Evolutionary conservation across 1,139 yeast genomes (phyloP), one percentile per base, ranked within the genome.

Genomic region (Magnusiomyces clavatus): DNA sequence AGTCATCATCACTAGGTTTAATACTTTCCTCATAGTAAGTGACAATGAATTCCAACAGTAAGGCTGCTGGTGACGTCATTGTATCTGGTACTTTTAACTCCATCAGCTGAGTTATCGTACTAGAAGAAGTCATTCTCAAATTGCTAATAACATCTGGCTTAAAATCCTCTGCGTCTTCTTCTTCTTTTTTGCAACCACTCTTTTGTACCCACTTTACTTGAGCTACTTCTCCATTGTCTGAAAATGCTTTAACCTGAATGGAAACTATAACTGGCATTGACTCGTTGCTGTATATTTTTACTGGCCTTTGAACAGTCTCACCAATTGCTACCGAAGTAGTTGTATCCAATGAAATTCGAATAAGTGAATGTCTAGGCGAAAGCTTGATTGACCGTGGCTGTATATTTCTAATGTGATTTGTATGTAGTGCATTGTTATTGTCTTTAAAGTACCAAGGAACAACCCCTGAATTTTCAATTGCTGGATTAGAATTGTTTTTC

Each of bases 351-450:
- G 57, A 48, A 8, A 63, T 50, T 29, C 50, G 54, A 39, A 64
- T 52, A 19, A 58, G 57, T 2, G 69, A 62, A 1, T 68, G 68
- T 34, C 69, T 56, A 2, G 68, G 69, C 5, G 57, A 55, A 3
- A 64, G 56, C n/a, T 54, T 51, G 1, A 55, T 54, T 17, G 19
- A 48, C n/a, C 43, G 41, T 35, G 47, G 43, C n/a, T 11, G 10
- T 19, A 35, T 13, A 37, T 37, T 38, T 16, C 35, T 35, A 37
- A 46, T 16, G 14, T 45, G 42, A 43, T 48, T 19, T 34, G 36
- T 14, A 48, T 24, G 31, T 8, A 41, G 5, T 10, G 8, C 14
- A 29, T 20, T 24, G 31, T 24, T 24, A 5, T 24, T 11, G 11
- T 24, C 51, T 13, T 46, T 17, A 11, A 34, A 45, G 36, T 48